These are phyloP conservation scores for Boehmeria nivea DNA, from an alignment of 306 rosid species.

Conservation along the genomic window DNA sequence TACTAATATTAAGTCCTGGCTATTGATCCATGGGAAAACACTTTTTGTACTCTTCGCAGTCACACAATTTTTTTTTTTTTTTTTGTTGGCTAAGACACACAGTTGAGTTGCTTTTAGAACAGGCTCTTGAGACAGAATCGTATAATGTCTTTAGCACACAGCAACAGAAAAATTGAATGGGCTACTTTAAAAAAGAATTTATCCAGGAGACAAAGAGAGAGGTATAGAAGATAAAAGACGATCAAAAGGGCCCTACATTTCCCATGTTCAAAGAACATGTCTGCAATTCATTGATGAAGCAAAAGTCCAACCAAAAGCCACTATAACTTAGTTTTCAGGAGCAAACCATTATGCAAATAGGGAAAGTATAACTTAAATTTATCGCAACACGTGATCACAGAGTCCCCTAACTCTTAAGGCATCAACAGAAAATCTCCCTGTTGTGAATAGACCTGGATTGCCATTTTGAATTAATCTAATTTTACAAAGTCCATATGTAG, in stretches of 20 bases:
- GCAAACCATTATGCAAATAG: not conserved
- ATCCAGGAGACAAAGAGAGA: not conserved
- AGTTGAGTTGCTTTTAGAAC: conserved; percentile 6
- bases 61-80: no score
- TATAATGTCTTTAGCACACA: not conserved
- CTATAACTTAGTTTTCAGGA: not conserved
- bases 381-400: no score
- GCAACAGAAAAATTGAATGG: not conserved
- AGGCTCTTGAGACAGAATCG: not conserved
- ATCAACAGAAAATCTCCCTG: no score
- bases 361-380: conserved; percentile 3
- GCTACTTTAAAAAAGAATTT: not conserved
- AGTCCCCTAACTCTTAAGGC: no score
- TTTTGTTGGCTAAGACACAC: no score
- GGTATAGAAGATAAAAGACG: not conserved
- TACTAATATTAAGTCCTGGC: no score
- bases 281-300: not conserved
- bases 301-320: not conserved
- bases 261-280: not conserved
- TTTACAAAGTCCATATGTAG: no score
- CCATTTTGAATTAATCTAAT: no score
- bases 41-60: no score
- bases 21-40: no score
- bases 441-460: no score
- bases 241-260: not conserved